phyloP scores from a whole-genome alignment of 2,329 filamentous ascomycete species.

The Chaetothyriales sp. region DNA sequence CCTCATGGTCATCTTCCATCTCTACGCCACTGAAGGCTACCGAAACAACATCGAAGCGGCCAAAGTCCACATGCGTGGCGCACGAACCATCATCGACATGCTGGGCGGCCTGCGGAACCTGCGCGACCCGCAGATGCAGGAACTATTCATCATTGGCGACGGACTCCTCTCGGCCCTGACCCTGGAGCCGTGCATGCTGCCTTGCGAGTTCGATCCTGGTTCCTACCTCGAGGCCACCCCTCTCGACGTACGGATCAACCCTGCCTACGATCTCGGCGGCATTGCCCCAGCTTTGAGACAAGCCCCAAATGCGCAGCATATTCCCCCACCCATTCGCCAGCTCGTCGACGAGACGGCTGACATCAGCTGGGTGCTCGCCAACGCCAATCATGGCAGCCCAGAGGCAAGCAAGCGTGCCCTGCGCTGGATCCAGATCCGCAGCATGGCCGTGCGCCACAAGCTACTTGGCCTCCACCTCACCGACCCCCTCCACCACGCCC shows the following conservation, averaged over 20 bases:
- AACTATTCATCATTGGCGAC: constrained; percentile 15
- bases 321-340: background rate
- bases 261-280: constrained; percentile 7
- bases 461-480: constrained; percentile 7
- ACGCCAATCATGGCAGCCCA: constrained; percentile 6
- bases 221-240: constrained; percentile 11
- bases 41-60: constrained; percentile 13
- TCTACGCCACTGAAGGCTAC: constrained; percentile 15
- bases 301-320: constrained; percentile 2
- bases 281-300: constrained; percentile 6
- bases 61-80: constrained; percentile 15
- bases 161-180: constrained; percentile 11
- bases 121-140: constrained; percentile 9
- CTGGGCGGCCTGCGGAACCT: constrained; percentile 12
- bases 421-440: constrained; percentile 14
- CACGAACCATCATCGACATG: constrained; percentile 10
- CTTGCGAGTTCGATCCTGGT: constrained; percentile 15
- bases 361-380: constrained; percentile 9
- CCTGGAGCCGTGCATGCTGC: constrained; percentile 11
- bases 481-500: constrained; percentile 7
- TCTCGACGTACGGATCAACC: constrained; percentile 6
- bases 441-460: constrained; percentile 10
- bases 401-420: constrained; percentile 11
- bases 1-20: constrained; percentile 14
- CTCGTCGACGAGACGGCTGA: constrained; percentile 6